Evolutionary conservation across 306 rosid genomes (phyloP).

Genomic region (Quercus ilex): DNA sequence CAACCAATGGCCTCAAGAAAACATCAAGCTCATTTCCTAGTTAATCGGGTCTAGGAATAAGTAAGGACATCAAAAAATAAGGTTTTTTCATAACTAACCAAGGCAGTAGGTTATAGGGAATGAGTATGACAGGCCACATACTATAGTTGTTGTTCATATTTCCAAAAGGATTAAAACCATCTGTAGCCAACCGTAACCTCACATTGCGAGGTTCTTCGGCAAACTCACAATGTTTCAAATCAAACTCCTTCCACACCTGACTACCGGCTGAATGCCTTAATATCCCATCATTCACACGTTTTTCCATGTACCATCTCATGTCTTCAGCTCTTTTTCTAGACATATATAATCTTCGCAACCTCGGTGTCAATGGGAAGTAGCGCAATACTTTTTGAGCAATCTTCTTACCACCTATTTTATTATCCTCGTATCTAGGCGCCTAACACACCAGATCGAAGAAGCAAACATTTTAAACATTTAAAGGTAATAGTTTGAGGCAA

Average conservation of each 20-base stretch:
- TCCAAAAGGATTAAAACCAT: slow-evolving; percentile 1
- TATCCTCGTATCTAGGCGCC: too few relatives aligned
- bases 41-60: background rate
- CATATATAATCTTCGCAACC: too few relatives aligned
- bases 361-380: too few relatives aligned
- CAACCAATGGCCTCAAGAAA: background rate
- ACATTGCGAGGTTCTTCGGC: background rate
- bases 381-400: too few relatives aligned
- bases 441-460: too few relatives aligned
- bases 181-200: background rate
- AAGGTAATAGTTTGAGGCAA: too few relatives aligned
- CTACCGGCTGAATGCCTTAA: background rate
- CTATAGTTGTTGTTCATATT: background rate
- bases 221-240: background rate
- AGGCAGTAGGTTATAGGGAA: background rate
- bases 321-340: background rate
- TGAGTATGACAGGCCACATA: background rate
- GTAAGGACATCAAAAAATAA: background rate
- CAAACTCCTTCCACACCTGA: background rate
- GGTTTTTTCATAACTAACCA: slow-evolving; percentile 5
- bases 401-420: too few relatives aligned
- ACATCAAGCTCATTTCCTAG: background rate
- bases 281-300: background rate
- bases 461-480: too few relatives aligned
- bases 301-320: background rate